Base-by-base conservation (phyloP, 257 asterid genomes). In the Ocimum tenuiflorum region DNA sequence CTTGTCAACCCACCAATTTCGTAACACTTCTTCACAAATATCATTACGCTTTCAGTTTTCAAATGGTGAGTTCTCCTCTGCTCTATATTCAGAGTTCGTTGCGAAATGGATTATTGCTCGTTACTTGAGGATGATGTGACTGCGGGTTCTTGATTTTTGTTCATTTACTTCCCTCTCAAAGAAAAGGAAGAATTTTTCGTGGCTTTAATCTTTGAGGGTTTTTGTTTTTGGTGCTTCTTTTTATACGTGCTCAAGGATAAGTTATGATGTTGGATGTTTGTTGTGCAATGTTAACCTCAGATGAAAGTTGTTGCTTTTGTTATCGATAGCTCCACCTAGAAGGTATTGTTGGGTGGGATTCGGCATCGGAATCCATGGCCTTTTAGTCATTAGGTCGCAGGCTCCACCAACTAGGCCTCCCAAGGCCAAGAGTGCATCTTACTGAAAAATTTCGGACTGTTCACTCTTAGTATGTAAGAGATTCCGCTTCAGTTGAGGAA, bases 61-160 rank as follows among this genome's bases (percentile, higher is more conserved):
- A 23, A 52, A 65, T 66, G 70, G 86, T 76, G 29, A 63, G 24
- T 43, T 56, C 12, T 19, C 17, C 20, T 48, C 23, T 18, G 14
- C 46, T 29, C 18, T 69, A 0, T 56, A 27, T 27, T 27, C 31
- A 27, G n/a, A n/a, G n/a, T n/a, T n/a, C n/a, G 31, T 27, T 27
- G 31, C 31, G 4, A 27, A 27, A 27, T 27, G 4, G 31, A 27
- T 27, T 27, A 4, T 13, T 19, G 15, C 15, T 51, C 57, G 2
- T 8, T 41, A n/a, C n/a, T 55, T 6, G 48, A 35, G 65, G 64
- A 29, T 50, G 49, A 29, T 64, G 3, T 17, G 11, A 50, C 4
- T 27, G 31, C 9, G 53, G 47, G 11, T 46, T 62, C 33, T 31
- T 31, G 36, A 31, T 3, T 31, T 31, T 2, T 31, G 36, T 2